Percentiles rank a stretch among this genome's conserved stretches.
Conservation (phyloP, 1,284 basidiomycete genomes). For the Ceratobasidium sp. region DNA sequence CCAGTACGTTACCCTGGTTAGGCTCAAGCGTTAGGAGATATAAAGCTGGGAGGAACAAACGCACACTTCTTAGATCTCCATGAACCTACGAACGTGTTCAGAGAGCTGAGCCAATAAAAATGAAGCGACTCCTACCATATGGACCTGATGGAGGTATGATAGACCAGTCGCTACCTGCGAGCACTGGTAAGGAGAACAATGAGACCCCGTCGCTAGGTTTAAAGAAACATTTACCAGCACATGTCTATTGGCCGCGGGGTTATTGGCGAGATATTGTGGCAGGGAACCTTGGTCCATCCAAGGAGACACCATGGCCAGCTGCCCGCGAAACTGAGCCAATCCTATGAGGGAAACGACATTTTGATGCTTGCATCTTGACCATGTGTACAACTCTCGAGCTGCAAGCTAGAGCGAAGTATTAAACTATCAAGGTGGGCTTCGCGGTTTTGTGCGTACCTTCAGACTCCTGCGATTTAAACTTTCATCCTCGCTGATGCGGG, state of each 20-base stretch:
- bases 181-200: not conserved
- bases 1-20: slow-evolving; percentile 15
- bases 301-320: not conserved
- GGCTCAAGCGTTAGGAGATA: not conserved
- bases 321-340: slow-evolving; percentile 1
- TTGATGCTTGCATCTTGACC: slow-evolving; percentile 1
- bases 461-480: not conserved
- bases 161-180: not conserved
- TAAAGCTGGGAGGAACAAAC: not conserved
- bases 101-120: not conserved
- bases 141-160: not conserved
- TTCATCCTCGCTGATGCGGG: not conserved
- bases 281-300: slow-evolving; percentile 21
- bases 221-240: not conserved
- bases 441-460: not conserved
- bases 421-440: too few relatives aligned
- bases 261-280: not conserved
- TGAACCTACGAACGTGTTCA: not conserved
- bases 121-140: not conserved
- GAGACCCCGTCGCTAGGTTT: not conserved
- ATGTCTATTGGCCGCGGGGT: not conserved
- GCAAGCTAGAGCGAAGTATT: not conserved
- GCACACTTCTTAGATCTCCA: slow-evolving; percentile 21
- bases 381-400: not conserved
- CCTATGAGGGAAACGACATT: slow-evolving; percentile 1